phyloP scores from a whole-genome alignment of 306 rosid species.

The Pyrus bretschneideri region DNA sequence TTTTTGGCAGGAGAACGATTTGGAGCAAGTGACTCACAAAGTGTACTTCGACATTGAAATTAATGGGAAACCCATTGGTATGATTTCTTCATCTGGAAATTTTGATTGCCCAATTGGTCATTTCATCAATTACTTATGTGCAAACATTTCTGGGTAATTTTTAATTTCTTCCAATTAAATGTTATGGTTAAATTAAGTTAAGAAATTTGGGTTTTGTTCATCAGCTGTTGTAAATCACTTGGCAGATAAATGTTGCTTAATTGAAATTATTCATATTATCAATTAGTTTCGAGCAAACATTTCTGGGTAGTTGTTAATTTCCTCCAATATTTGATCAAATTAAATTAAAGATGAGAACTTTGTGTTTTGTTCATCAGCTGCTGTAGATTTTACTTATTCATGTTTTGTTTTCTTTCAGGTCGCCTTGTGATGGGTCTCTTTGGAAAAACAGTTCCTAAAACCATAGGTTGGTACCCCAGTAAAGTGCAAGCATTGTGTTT shows the following conservation, averaged over 20 bases:
- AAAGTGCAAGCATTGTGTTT: not conserved
- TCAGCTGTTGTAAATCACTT: no score
- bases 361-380: not conserved
- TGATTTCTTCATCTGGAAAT: not conserved
- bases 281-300: not conserved
- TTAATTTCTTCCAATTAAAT: not conserved
- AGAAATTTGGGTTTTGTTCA: no score
- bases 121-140: not conserved
- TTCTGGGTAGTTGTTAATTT: not conserved
- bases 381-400: not conserved
- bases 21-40: conserved; percentile 42
- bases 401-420: conserved; percentile 38
- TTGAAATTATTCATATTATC: not conserved
- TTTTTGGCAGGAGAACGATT: conserved; percentile 22
- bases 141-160: not conserved
- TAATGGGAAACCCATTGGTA: conserved; percentile 44
- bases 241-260: no score
- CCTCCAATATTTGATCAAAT: not conserved
- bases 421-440: conserved; percentile 70
- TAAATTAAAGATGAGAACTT: not conserved
- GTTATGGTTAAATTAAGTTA: no score
- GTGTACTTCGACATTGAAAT: conserved; percentile 44
- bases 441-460: conserved; percentile 69
- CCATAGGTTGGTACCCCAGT: conserved; percentile 44
- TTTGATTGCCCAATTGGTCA: not conserved